phyloP scores from a whole-genome alignment of 305 asterid species.

The Fraxinus floribunda region DNA sequence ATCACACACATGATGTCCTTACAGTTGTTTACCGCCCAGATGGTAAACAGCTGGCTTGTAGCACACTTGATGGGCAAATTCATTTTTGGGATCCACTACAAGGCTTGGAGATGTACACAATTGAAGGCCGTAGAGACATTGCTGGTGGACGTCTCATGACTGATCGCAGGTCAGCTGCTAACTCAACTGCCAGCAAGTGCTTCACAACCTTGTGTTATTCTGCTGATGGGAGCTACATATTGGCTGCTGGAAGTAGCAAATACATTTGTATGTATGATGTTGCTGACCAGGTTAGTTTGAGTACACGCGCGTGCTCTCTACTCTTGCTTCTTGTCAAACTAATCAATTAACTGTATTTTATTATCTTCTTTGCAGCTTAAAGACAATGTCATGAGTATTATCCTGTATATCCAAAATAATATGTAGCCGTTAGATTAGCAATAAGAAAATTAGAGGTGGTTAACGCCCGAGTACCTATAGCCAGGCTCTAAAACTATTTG shows the following conservation, averaged over 20 bases:
- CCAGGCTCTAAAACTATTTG: not conserved
- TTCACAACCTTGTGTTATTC: constrained; percentile 90
- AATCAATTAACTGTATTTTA: not conserved
- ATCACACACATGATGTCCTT: constrained; percentile 92
- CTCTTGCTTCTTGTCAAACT: not conserved
- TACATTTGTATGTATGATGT: constrained; percentile 92
- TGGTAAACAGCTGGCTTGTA: constrained; percentile 92
- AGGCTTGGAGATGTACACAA: constrained; percentile 81
- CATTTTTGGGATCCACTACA: constrained; percentile 96
- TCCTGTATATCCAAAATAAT: not conserved
- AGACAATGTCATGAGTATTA: not conserved
- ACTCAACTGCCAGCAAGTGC: constrained; percentile 86
- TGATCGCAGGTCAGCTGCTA: constrained; percentile 93
- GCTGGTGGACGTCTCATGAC: constrained; percentile 99
- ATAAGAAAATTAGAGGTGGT: not conserved
- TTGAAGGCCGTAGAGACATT: constrained; percentile 97
- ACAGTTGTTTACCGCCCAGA: constrained; percentile 86
- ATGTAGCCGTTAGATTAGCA: not conserved
- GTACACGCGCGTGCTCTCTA: not conserved
- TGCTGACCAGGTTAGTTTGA: constrained; percentile 84
- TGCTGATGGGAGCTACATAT: constrained; percentile 95
- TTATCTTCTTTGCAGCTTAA: not conserved
- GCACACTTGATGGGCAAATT: constrained; percentile 92
- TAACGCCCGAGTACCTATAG: not conserved
- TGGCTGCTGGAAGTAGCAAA: constrained; percentile 97